Conservation (phyloP, 495 filamentous ascomycete species). For the Lasiosphaeria hispida region DNA sequence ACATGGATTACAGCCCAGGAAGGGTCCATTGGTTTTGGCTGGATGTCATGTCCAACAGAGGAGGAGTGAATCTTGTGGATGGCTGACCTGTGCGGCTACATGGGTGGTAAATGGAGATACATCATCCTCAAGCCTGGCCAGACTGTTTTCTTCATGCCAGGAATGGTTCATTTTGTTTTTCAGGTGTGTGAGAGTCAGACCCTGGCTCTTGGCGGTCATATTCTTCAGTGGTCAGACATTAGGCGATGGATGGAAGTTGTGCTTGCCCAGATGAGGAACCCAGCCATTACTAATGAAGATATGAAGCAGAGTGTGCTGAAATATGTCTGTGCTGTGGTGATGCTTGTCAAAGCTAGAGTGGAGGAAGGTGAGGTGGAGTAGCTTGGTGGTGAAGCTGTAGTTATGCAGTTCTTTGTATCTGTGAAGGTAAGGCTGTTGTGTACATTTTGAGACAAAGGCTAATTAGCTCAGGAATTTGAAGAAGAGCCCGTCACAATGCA, state of each 20-base stretch:
- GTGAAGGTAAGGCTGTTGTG: constrained; percentile 11
- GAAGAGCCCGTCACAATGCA: too few species aligned
- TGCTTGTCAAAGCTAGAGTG: constrained; percentile 13
- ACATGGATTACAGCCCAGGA: too few species aligned
- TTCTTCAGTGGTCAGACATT: constrained; percentile 25
- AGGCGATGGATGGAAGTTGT: constrained; percentile 21
- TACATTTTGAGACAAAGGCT: too few species aligned
- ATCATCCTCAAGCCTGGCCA: constrained; percentile 27
- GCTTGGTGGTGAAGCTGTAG: constrained; percentile 17
- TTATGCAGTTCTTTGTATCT: constrained; percentile 10
- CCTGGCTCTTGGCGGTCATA: constrained; percentile 22
- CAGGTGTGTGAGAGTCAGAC: constrained; percentile 21
- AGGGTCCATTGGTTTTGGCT: too few species aligned
- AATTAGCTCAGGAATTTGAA: too few species aligned
- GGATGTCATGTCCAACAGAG: constrained; percentile 21
- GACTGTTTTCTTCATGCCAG: constrained; percentile 33
- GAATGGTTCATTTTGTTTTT: constrained; percentile 38
- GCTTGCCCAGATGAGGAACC: constrained; percentile 18
- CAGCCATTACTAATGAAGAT: constrained; percentile 23
- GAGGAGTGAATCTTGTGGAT: constrained; percentile 29
- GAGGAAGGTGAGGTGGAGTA: constrained; percentile 11
- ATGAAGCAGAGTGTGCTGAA: constrained; percentile 20
- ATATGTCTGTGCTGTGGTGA: constrained; percentile 13
- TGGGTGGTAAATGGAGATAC: constrained; percentile 31
- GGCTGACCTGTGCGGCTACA: constrained; percentile 18